Base-by-base conservation (phyloP, 2,329 filamentous ascomycete genomes). In the Plectosphaerella sp. region DNA sequence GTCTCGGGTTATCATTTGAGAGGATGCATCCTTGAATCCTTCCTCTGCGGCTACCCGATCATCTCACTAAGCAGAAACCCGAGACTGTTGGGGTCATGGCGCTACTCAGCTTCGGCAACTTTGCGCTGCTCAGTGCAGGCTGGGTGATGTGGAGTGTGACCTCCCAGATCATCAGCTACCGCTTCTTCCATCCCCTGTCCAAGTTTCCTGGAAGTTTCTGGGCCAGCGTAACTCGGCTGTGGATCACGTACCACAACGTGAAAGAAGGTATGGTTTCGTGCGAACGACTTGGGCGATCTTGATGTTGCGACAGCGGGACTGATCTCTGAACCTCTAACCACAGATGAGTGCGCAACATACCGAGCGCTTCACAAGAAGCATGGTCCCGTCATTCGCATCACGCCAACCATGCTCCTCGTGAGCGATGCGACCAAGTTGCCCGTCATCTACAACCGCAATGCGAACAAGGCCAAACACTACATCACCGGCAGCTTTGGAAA, bases 391-490 rank as follows among this genome's bases (percentile, higher is more conserved):
- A 67, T 83, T 41, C 73, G 78, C 18, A 72, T 82, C 53, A 76
- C 74, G 5, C 78, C 77, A 0, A 79, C 76, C 0, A 67, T 82
- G 58, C 70, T 83, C 18, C 66, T 80, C 5, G 74, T 82, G 51
- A 74, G 65, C 59, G 77, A 80, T 58, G 72, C 80, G 0, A 75
- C 70, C 1, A 76, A 79, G 59, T 69, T 84, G 2, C 80, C 80
- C 0, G 70, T 74, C 14, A 75, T 85, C 24, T 85, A 84, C 64
- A 70, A 72, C 49, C 74, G 79, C 20, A 69, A 77, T 55, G 79
- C 75, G 5, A 71, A 80, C 64, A 85, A 84, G 60, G 78, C 77
- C 1, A 72, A 79, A 47, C 76, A 82, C 62, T 84, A 84, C 60
- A 79, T 83, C 53, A 78, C 79, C 0, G 80, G 79, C 18, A 77